Base-by-base conservation (phyloP, 2,329 filamentous ascomycete species). In the Fusarium pseudonygamai region DNA sequence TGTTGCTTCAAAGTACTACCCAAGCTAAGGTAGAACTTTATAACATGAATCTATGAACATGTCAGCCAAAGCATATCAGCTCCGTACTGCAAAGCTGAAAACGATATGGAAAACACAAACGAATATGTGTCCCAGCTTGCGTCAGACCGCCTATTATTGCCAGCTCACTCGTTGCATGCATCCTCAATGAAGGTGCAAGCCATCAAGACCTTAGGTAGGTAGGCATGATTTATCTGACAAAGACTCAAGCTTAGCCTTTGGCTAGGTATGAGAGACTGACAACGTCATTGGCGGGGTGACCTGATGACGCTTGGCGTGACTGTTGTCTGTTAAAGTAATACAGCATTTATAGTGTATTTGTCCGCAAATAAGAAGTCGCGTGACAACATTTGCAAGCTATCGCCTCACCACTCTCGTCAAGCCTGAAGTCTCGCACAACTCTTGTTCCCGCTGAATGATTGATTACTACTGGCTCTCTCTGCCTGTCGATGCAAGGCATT, bases 221-320 rank as follows among this genome's bases (percentile, higher is more conserved):
- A 65, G 64, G 63, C 52, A 74, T 43, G 30, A 71, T 65, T 73
- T 71, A 45, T 59, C 55, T 68, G 62, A 71, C 70, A 68, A 60
- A 63, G 56, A 50, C 37, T 67, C 39, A 36, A 58, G 37, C 40
- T 69, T 57, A 55, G 55, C 46, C 45, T 57, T 62, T 42, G 37
- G 28, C 28, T 28, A 28, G 28, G 28, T 28, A 57, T 67, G 62
- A 67, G 50, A 74, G 64, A 64, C 67, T 39, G 45, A 70, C 64
- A 78, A 78, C 77, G 77, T 78, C 77, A 78, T 78, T 79, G 77
- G 77, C 75, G 77, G 77, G 77, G 77, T 76, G 77, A 77, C 69
- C 66, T 52, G 72, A 74, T 74, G 72, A 74, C 72, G 72, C 60
- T 69, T 58, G 24, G 24, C 40, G 64, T 60, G 49, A 46, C 39